Conservation (phyloP, 305 asterid genomes). For the Fraxinus platypoda region DNA sequence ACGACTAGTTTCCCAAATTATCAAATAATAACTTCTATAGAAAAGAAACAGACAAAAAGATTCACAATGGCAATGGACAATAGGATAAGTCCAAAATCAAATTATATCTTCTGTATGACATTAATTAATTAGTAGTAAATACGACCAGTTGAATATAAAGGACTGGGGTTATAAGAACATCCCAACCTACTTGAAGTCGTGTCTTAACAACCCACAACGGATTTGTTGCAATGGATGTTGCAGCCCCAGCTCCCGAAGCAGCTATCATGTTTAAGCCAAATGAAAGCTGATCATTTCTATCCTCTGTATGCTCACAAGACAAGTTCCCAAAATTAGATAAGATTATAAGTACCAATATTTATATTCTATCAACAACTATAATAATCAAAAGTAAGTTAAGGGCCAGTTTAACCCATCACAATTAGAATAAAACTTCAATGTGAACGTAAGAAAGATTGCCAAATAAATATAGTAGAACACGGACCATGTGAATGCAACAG, state of each 20-base stretch:
- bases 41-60: not conserved
- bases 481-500: slow-evolving; percentile 65
- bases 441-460: slow-evolving; percentile 2
- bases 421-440: not conserved
- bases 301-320: slow-evolving; percentile 45
- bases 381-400: slow-evolving; percentile 6
- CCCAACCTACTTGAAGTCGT: slow-evolving; percentile 76
- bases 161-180: slow-evolving; percentile 21
- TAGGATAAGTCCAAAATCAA: not conserved
- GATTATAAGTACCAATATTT: not conserved
- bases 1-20: not conserved
- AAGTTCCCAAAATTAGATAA: not conserved
- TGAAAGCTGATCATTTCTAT: slow-evolving; percentile 53
- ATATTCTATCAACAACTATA: slow-evolving; percentile 4
- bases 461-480: slow-evolving; percentile 17
- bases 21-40: not conserved
- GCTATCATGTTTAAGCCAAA: slow-evolving; percentile 79
- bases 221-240: slow-evolving; percentile 73
- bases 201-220: slow-evolving; percentile 98
- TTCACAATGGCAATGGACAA: not conserved
- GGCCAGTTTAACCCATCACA: not conserved
- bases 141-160: not conserved
- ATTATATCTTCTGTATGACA: not conserved
- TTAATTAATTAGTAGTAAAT: not conserved
- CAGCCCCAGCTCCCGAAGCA: slow-evolving; percentile 95